Base-by-base conservation (phyloP, 2,329 filamentous ascomycete species). In the Hymenoscyphus infarciens region DNA sequence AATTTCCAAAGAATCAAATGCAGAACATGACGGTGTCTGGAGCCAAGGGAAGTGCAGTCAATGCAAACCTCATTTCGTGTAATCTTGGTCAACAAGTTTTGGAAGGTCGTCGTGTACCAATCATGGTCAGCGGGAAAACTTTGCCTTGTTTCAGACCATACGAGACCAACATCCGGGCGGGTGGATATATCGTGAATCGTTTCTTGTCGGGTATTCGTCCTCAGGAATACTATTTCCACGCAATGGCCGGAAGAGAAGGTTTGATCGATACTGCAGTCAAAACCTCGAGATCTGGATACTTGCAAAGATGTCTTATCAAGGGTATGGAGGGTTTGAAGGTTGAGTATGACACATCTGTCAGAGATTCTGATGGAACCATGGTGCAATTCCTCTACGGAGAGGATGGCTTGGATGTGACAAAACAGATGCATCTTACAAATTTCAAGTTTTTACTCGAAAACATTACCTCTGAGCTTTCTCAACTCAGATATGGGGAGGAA, bases 261-360 rank as follows among this genome's bases (percentile, higher is more conserved):
- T 81, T 99, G 68, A 99, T 99, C 74, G 95, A 99, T 83, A 99
- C 95, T 22, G 95, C 95, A 67, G 95, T 99, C 76, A 99, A 99
- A 79, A 99, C 95, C 1, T 96, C 94, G 10, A 89, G 95, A 73
- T 98, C 95, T 31, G 96, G 95, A 64, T 99, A 99, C 74, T 81
- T 99, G 59, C 95, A 99, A 75, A 85, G 96, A 74, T 99, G 95
- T 82, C 83, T 99, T 66, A 96, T 99, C 79, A 99, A 99, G 80
- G 95, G 95, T 65, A 96, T 99, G 90, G 95, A 99, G 77, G 95
- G 95, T 3, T 82, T 98, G 53, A 89, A 87, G 71, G 92, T 96
- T 1, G 87, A 93, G 65, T 98, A 99, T 74, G 95, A 99, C 73
- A 93, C 89, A 8, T 96, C 93, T 1, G 95, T 99, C 16, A 87